Conservation (phyloP, 148 eudicot genomes). For the Rhododendron vialii region DNA sequence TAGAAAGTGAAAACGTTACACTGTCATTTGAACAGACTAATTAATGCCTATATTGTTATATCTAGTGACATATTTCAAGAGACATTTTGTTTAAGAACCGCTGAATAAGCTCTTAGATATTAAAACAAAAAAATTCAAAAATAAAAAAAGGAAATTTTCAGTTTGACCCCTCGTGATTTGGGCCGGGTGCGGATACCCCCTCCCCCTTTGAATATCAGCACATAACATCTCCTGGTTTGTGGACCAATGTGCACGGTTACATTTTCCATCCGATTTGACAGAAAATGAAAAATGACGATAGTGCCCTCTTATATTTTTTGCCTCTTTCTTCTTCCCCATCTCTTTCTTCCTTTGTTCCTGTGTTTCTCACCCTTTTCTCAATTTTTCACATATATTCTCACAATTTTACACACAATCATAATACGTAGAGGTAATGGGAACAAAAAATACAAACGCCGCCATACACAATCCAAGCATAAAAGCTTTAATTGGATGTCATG, state of each 20-base stretch:
- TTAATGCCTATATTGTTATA: too few species aligned
- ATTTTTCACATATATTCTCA: not conserved
- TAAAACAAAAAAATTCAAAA: too few species aligned
- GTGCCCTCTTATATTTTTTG: not conserved
- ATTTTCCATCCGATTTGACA: not conserved
- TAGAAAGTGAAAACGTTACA: too few species aligned
- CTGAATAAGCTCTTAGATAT: too few species aligned
- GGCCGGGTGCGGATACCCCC: not conserved
- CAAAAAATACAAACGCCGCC: not conserved
- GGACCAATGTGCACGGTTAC: not conserved
- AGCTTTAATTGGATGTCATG: too few species aligned
- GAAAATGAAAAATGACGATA: not conserved
- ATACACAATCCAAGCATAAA: not conserved
- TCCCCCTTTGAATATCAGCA: not conserved
- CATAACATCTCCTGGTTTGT: not conserved
- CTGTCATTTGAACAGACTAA: too few species aligned
- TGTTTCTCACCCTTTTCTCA: not conserved
- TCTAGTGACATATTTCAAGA: too few species aligned
- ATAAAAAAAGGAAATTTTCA: too few species aligned
- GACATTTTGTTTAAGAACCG: too few species aligned
- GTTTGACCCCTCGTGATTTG: not conserved
- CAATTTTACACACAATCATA: not conserved
- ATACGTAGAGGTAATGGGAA: not conserved
- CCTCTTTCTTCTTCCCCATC: not conserved
- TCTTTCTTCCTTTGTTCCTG: too few species aligned